phyloP scores from a whole-genome alignment of 371 early-diverging fungal genomes.

The Funneliformis caledonium region DNA sequence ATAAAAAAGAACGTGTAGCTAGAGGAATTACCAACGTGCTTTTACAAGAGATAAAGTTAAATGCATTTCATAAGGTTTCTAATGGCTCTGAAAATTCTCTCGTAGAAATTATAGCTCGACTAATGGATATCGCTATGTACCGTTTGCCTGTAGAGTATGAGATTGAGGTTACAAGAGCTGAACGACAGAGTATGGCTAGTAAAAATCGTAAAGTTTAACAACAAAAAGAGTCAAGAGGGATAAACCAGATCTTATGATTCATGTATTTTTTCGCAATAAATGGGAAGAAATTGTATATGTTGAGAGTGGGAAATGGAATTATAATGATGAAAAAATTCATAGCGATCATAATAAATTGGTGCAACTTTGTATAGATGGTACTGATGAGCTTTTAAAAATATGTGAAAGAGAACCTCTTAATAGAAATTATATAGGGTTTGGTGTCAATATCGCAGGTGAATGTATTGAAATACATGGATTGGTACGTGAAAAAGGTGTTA shows the following conservation, averaged over 20 bases:
- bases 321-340: no score
- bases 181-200: conserved; percentile 8
- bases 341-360: no score
- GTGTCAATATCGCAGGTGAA: conserved; percentile 38
- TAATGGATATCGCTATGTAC: not conserved
- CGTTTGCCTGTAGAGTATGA: conserved; percentile 17
- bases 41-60: conserved; percentile 23
- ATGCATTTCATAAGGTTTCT: conserved; percentile 22
- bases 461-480: conserved; percentile 31
- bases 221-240: not conserved
- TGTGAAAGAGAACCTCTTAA: no score
- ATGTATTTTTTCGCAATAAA: conserved; percentile 1
- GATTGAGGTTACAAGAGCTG: conserved; percentile 15
- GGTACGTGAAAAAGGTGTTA: conserved; percentile 29
- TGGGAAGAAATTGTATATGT: no score
- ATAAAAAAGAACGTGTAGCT: not conserved
- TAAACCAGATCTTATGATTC: conserved; percentile 25
- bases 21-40: conserved; percentile 18
- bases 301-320: no score
- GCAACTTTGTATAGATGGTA: no score
- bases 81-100: conserved; percentile 31
- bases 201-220: conserved; percentile 18
- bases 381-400: no score
- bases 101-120: conserved; percentile 6
- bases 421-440: conserved; percentile 17